A percentile compares a stretch with the other conserved stretches of the same genome.
Evolutionary conservation across 495 filamentous ascomycete species (phyloP).

Genomic region (Neurospora tetraspora): DNA sequence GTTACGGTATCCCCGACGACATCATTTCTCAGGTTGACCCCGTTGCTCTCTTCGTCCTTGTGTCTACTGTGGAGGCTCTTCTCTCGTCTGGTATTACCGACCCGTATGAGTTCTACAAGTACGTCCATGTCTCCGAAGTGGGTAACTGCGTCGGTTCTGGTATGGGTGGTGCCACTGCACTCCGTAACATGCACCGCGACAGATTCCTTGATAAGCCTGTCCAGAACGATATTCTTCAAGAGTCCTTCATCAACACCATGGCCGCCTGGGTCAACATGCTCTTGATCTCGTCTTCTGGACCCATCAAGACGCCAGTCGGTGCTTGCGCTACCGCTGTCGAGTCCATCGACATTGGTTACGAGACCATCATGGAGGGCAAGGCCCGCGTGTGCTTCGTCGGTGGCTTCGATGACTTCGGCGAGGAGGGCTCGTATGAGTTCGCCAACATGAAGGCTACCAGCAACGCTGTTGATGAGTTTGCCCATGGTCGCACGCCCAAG

Average conservation of each 20-base stretch:
- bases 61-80: constrained; percentile 84
- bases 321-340: constrained; percentile 97
- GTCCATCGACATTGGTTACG: constrained; percentile 93
- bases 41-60: constrained; percentile 87
- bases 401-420: constrained; percentile 98
- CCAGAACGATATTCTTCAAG: constrained; percentile 97
- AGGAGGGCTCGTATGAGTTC: constrained; percentile 98
- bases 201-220: constrained; percentile 94
- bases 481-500: constrained; percentile 84
- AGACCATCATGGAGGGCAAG: constrained; percentile 96
- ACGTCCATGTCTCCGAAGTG: constrained; percentile 95
- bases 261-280: constrained; percentile 99
- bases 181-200: constrained; percentile 97
- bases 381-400: constrained; percentile 94
- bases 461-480: constrained; percentile 92
- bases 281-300: constrained; percentile 88
- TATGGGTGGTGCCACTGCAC: constrained; percentile 85
- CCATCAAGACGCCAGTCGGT: constrained; percentile 97
- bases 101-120: constrained; percentile 99
- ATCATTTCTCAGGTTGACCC: constrained; percentile 97
- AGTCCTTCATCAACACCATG: constrained; percentile 99
- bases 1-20: constrained; percentile 92
- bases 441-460: constrained; percentile 99
- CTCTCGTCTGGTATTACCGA: constrained; percentile 95
- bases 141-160: constrained; percentile 98